Percentiles rank a stretch among this genome's conserved stretches.
phyloP scores from a whole-genome alignment of 148 eudicot species.

The Camellia sinensis region DNA sequence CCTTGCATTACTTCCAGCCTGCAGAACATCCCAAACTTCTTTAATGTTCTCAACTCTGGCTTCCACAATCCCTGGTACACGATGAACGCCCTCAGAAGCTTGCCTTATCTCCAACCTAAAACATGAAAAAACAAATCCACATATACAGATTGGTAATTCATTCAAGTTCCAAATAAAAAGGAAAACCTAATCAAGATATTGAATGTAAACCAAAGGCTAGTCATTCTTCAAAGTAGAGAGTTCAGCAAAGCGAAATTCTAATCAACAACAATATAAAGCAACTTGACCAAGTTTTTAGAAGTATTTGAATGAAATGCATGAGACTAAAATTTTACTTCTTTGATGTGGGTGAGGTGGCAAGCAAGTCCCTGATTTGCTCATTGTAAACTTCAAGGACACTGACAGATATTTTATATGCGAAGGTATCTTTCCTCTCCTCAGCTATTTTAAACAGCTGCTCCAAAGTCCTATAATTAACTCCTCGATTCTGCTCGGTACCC shows the following conservation, averaged over 20 bases:
- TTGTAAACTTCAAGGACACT: constrained; percentile 71
- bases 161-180: neutral
- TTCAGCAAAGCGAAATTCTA: neutral
- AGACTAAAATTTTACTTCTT: constrained; percentile 46
- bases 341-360: constrained; percentile 47
- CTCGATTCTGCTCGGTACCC: constrained; percentile 59
- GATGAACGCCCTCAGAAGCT: constrained; percentile 75
- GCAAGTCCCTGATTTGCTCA: constrained; percentile 68
- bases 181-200: neutral
- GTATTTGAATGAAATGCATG: neutral
- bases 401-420: constrained; percentile 46
- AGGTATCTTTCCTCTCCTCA: constrained; percentile 45
- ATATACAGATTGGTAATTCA: neutral
- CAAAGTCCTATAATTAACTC: constrained; percentile 66
- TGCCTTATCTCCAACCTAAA: constrained; percentile 89
- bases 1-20: constrained; percentile 77
- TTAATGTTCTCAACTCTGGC: constrained; percentile 60
- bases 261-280: constrained; percentile 5
- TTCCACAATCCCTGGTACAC: constrained; percentile 83
- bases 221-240: neutral
- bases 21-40: constrained; percentile 87
- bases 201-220: neutral
- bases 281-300: neutral
- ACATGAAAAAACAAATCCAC: neutral
- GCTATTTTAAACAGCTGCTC: constrained; percentile 49